Conservation (phyloP, 768 basidiomycete genomes). For the Kwoniella europaea region DNA sequence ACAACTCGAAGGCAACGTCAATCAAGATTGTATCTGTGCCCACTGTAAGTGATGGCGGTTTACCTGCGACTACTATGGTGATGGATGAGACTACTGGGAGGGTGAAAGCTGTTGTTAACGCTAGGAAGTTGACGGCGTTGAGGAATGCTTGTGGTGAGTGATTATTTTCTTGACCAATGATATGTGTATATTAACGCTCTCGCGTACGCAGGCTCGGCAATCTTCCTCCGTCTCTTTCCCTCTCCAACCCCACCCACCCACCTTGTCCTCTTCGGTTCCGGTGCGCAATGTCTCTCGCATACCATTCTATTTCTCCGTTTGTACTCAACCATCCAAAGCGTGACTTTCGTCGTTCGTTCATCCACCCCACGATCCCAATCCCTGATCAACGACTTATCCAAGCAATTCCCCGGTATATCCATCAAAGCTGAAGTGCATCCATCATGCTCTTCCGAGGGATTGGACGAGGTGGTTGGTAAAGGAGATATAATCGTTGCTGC, state of each 20-base stretch:
- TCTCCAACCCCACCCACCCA: conserved; percentile 20
- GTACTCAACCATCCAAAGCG: conserved; percentile 33
- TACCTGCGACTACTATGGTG: conserved; percentile 78
- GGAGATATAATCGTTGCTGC: conserved; percentile 74
- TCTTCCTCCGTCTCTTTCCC: conserved; percentile 37
- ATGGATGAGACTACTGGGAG: conserved; percentile 73
- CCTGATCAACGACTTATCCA: conserved; percentile 25
- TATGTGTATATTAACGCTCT: background rate
- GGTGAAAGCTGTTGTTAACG: conserved; percentile 78
- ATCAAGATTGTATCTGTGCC: conserved; percentile 85
- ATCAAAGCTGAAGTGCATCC: conserved; percentile 20
- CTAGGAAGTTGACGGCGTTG: conserved; percentile 75
- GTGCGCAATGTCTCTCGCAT: conserved; percentile 52
- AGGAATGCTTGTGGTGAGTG: conserved; percentile 77
- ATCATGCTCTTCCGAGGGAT: conserved; percentile 7
- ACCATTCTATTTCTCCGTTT: conserved; percentile 43
- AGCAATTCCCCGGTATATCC: conserved; percentile 24
- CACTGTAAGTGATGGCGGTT: conserved; percentile 62
- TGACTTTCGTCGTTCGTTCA: conserved; percentile 59
- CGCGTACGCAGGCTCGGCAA: conserved; percentile 44
- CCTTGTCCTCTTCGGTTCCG: conserved; percentile 48
- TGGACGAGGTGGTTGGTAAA: conserved; percentile 58
- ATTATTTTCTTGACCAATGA: background rate
- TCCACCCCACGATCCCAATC: conserved; percentile 54
- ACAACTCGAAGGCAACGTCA: conserved; percentile 60